Evolutionary conservation across 2,329 filamentous ascomycete species (phyloP).

Genomic region (Pyrenophora tritici-repentis): DNA sequence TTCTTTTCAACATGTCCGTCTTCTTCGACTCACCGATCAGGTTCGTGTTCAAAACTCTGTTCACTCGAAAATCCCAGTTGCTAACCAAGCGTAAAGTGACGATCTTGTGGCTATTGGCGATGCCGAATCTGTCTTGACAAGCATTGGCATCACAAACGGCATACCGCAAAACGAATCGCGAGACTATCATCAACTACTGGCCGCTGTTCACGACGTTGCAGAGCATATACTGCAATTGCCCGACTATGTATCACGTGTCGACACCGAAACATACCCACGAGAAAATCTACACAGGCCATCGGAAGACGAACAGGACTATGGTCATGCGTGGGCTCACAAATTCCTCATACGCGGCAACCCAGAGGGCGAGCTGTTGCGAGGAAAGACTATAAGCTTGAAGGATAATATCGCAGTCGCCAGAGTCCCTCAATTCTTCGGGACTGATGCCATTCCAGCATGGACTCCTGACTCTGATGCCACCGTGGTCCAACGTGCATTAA

Average conservation of each 20-base stretch:
- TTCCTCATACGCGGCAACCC: slow-evolving; percentile 51
- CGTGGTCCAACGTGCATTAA: slow-evolving; percentile 56
- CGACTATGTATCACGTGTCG: slow-evolving; percentile 54
- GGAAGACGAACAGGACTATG: slow-evolving; percentile 41
- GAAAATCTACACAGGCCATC: slow-evolving; percentile 51
- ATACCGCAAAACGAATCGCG: slow-evolving; percentile 47
- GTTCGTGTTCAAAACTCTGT: slow-evolving; percentile 9
- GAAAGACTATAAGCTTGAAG: slow-evolving; percentile 58
- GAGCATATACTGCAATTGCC: slow-evolving; percentile 52
- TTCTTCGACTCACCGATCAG: slow-evolving; percentile 36
- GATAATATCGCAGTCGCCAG: slow-evolving; percentile 61
- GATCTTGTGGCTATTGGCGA: slow-evolving; percentile 30
- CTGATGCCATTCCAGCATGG: slow-evolving; percentile 55
- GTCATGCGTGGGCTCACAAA: slow-evolving; percentile 58
- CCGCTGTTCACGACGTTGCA: slow-evolving; percentile 59
- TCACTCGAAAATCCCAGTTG: neutral
- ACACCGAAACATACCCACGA: slow-evolving; percentile 53
- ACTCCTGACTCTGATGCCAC: slow-evolving; percentile 60
- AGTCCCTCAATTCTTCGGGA: slow-evolving; percentile 60
- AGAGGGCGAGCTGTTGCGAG: slow-evolving; percentile 26
- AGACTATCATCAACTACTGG: slow-evolving; percentile 56
- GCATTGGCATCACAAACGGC: slow-evolving; percentile 30
- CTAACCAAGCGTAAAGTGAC: slow-evolving; percentile 19
- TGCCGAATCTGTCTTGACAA: slow-evolving; percentile 26
- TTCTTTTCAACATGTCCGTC: slow-evolving; percentile 27